Evolutionary conservation across 208 protist genomes (phyloP), one percentile per base, ranked within the genome.

Genomic region (Trypanosoma boissoni): DNA sequence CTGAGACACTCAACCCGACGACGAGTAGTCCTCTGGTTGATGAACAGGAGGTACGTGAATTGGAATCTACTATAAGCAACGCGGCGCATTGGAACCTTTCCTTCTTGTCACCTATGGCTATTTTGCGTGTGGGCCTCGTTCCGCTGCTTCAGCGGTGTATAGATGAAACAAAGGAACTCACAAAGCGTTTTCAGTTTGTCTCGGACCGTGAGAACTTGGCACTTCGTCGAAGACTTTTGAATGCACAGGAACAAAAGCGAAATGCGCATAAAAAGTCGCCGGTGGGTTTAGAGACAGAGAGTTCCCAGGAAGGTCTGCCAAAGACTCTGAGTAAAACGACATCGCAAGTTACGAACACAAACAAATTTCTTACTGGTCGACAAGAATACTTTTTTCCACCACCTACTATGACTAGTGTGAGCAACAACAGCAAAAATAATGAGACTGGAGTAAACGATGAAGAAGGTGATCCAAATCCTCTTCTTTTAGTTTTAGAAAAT

Each of bases 101-200:
- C 6, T 39, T 94, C 6, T 58, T 69, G 49, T 78, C 78, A 16
- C 88, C 85, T 4, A 70, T 95, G 4, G 63, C 92, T 16, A 61
- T 95, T 31, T 23, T 88, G 10, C 88, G 88, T 43, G 51, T 86
- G 16, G 88, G 88, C 0, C 66, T 95, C 0, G 72, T 74, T 18
- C 61, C 59, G 7, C 50, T 92, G 8, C 52, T 95, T 31, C 66
- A 80, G 55, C 57, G 71, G 54, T 90, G 74, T 50, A 59, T 89
- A 48, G 68, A 77, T 29, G 84, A 95, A 65, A 88, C 88, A 3
- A 62, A 79, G 39, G 56, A 83, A 9, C 72, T 83, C 50, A 79
- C 84, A 24, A 64, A 65, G 0, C 52, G 62, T 29, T 81, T 92
- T 67, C 78, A 81, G 72, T 54, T 50, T 5, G 76, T 64, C 14